These are phyloP conservation scores for Citrullus colocynthis DNA, from an alignment of 306 rosid species.

Conservation along the genomic window DNA sequence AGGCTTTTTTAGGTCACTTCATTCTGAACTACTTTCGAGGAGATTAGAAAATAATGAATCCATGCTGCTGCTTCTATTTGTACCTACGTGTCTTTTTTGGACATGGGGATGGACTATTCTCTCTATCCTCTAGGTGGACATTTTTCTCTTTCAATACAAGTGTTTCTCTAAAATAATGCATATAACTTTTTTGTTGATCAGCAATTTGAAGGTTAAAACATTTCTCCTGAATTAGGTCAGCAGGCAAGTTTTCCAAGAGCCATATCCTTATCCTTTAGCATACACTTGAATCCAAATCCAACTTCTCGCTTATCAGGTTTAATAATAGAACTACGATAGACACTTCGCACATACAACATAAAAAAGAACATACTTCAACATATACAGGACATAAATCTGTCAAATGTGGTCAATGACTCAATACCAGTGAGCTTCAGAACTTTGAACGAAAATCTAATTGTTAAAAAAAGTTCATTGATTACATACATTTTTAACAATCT, in stretches of 20 bases:
- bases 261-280: not conserved
- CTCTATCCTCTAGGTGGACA: not conserved
- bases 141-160: not conserved
- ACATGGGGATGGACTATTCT: not conserved
- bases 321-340: not conserved
- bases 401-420: not conserved
- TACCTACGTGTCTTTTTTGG: not conserved
- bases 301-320: not conserved
- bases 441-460: not conserved
- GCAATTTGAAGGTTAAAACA: not conserved
- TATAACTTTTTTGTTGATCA: not conserved
- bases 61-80: not conserved
- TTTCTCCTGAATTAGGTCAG: no score
- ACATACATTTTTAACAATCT: not conserved
- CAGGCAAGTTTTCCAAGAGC: not conserved
- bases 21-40: not conserved
- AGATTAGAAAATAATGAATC: not conserved
- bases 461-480: not conserved
- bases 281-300: not conserved
- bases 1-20: not conserved
- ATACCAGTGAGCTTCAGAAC: not conserved
- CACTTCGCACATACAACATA: not conserved
- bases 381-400: not conserved
- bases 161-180: not conserved
- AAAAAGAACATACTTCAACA: not conserved